These are phyloP conservation scores for Stagonosporopsis rhizophila DNA, from an alignment of 2,329 filamentous ascomycete species.

Conservation along the genomic window DNA sequence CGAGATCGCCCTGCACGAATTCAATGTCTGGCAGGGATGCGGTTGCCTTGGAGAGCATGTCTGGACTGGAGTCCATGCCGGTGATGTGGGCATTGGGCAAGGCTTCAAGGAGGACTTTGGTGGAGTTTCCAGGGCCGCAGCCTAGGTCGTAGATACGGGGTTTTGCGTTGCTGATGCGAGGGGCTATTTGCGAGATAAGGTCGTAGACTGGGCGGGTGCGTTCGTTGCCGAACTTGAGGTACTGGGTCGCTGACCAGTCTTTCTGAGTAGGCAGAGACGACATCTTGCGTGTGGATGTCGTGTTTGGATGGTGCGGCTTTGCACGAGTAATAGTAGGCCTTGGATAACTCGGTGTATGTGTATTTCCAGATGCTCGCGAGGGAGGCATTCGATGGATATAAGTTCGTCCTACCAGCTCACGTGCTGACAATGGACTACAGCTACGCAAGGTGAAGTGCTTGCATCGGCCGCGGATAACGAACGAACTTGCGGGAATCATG, in stretches of 20 bases:
- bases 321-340: not conserved
- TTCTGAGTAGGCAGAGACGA: slow-evolving; percentile 20
- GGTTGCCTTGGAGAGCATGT: slow-evolving; percentile 62
- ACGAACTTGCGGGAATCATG: not conserved
- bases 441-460: not conserved
- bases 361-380: not conserved
- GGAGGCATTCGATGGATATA: not conserved
- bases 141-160: slow-evolving; percentile 64
- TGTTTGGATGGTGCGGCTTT: not conserved
- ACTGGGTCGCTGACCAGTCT: slow-evolving; percentile 65
- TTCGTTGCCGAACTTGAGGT: slow-evolving; percentile 63
- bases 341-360: not conserved
- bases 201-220: slow-evolving; percentile 63
- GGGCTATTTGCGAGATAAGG: slow-evolving; percentile 58
- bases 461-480: slow-evolving; percentile 7
- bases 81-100: slow-evolving; percentile 58
- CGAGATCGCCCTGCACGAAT: slow-evolving; percentile 58
- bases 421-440: not conserved
- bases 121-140: slow-evolving; percentile 68
- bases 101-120: slow-evolving; percentile 54
- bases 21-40: slow-evolving; percentile 49
- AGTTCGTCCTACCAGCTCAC: not conserved
- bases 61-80: slow-evolving; percentile 63
- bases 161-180: slow-evolving; percentile 30
- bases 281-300: slow-evolving; percentile 5